Percentiles rank a stretch among this genome's conserved stretches.
phyloP scores from a whole-genome alignment of 179 eudicot genomes.

The Amaranthus tricolor region DNA sequence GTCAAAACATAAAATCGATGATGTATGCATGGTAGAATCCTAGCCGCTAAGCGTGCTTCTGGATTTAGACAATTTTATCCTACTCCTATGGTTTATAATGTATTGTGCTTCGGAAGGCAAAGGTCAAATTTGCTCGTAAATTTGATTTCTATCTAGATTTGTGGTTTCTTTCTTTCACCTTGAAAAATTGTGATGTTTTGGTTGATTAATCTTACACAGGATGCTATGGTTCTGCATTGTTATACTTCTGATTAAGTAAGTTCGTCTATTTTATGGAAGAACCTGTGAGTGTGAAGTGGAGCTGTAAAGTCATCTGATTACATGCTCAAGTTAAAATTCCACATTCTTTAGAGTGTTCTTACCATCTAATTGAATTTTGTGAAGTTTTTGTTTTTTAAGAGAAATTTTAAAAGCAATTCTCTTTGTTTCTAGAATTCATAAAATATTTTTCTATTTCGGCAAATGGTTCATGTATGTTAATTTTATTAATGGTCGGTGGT shows the following conservation, averaged over 20 bases:
- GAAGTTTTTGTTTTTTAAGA: background rate
- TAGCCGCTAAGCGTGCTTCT: background rate
- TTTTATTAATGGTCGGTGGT: background rate
- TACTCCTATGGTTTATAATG: background rate
- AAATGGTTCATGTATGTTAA: background rate
- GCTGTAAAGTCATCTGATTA: background rate
- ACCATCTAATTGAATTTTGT: background rate
- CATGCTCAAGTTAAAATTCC: background rate
- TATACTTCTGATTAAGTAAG: background rate
- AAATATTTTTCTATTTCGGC: background rate
- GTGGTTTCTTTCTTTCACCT: background rate
- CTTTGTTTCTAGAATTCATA: background rate
- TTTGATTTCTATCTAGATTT: background rate
- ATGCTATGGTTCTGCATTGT: too few species aligned
- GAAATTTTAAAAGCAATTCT: background rate
- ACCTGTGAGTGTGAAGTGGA: background rate
- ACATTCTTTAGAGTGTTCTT: background rate
- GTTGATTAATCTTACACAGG: background rate
- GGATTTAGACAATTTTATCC: too few species aligned
- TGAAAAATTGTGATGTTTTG: background rate
- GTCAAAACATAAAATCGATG: background rate
- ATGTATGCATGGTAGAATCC: constrained; percentile 9
- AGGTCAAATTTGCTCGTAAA: too few species aligned
- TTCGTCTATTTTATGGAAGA: background rate
- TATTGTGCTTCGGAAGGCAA: background rate